phyloP scores from a whole-genome alignment of 352 stramenopile genomes.

The Globisporangium lucens region DNA sequence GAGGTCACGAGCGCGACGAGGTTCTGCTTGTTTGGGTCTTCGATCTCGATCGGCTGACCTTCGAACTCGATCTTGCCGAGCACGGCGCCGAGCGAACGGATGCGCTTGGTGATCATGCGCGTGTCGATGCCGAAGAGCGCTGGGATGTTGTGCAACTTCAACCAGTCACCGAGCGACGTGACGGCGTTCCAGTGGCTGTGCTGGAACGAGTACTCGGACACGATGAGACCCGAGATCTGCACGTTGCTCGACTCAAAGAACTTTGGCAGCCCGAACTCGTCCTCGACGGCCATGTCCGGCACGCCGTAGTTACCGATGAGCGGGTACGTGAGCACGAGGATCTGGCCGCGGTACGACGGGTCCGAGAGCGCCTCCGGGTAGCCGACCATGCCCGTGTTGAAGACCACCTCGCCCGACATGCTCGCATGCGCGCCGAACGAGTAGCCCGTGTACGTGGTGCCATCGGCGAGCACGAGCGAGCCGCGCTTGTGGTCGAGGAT shows the following conservation, averaged over 20 bases:
- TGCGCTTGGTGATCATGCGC: constrained; percentile 92
- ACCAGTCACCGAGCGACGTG: constrained; percentile 89
- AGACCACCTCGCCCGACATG: constrained; percentile 89
- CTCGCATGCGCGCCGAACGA: constrained; percentile 80
- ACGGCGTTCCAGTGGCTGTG: constrained; percentile 94
- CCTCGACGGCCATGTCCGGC: constrained; percentile 71
- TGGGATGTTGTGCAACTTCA: constrained; percentile 90
- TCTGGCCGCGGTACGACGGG: constrained; percentile 95
- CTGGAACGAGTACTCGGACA: constrained; percentile 90
- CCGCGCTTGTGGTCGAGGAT: constrained; percentile 57
- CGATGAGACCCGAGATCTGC: constrained; percentile 92
- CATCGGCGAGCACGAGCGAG: constrained; percentile 82
- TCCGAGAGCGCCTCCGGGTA: constrained; percentile 97
- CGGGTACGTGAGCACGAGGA: constrained; percentile 94
- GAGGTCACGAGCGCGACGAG: constrained; percentile 95
- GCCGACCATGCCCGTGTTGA: constrained; percentile 98
- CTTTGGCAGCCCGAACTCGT: constrained; percentile 75
- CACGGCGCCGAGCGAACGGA: constrained; percentile 90
- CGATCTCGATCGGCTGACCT: constrained; percentile 57
- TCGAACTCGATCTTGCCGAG: constrained; percentile 86
- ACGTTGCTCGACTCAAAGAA: constrained; percentile 94
- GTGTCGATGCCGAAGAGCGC: constrained; percentile 94
- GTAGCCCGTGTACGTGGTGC: constrained; percentile 67
- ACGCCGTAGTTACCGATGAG: constrained; percentile 97
- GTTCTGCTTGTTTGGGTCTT: constrained; percentile 94